phyloP scores from a whole-genome alignment of 2,329 filamentous ascomycete species.

The Capronia epimyces region DNA sequence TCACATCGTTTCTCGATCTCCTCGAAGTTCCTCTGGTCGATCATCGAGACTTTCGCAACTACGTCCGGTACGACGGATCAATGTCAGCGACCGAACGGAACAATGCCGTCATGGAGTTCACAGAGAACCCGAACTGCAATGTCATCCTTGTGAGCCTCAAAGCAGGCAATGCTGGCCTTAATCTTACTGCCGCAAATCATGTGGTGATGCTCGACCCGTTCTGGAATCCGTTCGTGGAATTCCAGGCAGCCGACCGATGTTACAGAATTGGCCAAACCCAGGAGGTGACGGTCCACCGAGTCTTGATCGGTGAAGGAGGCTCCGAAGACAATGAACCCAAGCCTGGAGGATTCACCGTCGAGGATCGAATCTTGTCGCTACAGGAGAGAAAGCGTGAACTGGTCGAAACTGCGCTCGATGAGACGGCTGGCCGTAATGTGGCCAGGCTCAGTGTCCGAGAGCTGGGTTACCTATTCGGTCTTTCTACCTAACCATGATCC shows the following conservation, averaged over 20 bases:
- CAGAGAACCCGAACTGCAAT: slow-evolving; percentile 53
- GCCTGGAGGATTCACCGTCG: slow-evolving; percentile 55
- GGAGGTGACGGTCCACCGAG: slow-evolving; percentile 71
- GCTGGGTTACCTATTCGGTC: slow-evolving; percentile 63
- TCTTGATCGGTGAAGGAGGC: slow-evolving; percentile 57
- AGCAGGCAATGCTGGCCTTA: slow-evolving; percentile 79
- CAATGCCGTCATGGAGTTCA: slow-evolving; percentile 62
- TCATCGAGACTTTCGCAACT: slow-evolving; percentile 44
- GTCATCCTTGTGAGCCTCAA: slow-evolving; percentile 75
- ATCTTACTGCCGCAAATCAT: slow-evolving; percentile 73
- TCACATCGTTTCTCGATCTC: slow-evolving; percentile 71
- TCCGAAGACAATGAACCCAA: neutral
- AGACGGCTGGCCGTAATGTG: slow-evolving; percentile 62
- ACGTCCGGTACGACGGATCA: slow-evolving; percentile 69
- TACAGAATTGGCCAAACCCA: slow-evolving; percentile 77
- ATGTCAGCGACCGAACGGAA: slow-evolving; percentile 65
- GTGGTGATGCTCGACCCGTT: slow-evolving; percentile 90
- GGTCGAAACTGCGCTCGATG: slow-evolving; percentile 74
- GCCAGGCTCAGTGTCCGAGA: slow-evolving; percentile 62
- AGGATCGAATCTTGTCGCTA: slow-evolving; percentile 75
- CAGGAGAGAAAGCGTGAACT: slow-evolving; percentile 73
- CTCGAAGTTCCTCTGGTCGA: slow-evolving; percentile 62
- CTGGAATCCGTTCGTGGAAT: slow-evolving; percentile 80
- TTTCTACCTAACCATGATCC: slow-evolving; percentile 16
- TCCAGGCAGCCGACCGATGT: slow-evolving; percentile 84